Conservation (phyloP, 805 yeast species). For the Candida coquimbonensis region DNA sequence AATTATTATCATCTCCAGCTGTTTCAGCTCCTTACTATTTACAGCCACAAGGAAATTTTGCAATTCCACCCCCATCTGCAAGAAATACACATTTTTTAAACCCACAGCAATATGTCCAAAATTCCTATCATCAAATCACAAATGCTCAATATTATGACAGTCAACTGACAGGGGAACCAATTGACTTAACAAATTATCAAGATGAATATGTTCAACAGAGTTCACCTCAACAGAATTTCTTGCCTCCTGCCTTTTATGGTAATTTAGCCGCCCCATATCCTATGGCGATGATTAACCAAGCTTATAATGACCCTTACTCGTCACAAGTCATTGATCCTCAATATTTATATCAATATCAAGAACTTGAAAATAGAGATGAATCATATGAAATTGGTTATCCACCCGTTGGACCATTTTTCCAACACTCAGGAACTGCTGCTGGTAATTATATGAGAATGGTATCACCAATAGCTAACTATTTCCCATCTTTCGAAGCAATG, state of each 20-base stretch:
- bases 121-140: conserved; percentile 13
- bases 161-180: conserved; percentile 11
- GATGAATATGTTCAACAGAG: conserved; percentile 1
- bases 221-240: not conserved
- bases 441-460: not conserved
- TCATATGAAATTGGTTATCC: conserved; percentile 3
- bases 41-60: not conserved
- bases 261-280: not conserved
- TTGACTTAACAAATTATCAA: conserved; percentile 1
- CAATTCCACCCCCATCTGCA: not conserved
- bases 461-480: conserved; percentile 20
- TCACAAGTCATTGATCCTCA: conserved; percentile 1
- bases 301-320: conserved; percentile 5
- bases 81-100: not conserved
- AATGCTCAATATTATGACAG: conserved; percentile 24
- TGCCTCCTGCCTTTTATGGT: too few relatives aligned
- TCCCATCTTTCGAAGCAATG: conserved; percentile 24
- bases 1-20: not conserved
- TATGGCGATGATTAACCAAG: too few relatives aligned
- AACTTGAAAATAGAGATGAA: conserved; percentile 6
- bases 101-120: conserved; percentile 2
- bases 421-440: conserved; percentile 1
- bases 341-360: conserved; percentile 2
- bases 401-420: not conserved
- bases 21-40: not conserved